Conservation (phyloP, 139 green algal species). For the Closterium sp. region DNA sequence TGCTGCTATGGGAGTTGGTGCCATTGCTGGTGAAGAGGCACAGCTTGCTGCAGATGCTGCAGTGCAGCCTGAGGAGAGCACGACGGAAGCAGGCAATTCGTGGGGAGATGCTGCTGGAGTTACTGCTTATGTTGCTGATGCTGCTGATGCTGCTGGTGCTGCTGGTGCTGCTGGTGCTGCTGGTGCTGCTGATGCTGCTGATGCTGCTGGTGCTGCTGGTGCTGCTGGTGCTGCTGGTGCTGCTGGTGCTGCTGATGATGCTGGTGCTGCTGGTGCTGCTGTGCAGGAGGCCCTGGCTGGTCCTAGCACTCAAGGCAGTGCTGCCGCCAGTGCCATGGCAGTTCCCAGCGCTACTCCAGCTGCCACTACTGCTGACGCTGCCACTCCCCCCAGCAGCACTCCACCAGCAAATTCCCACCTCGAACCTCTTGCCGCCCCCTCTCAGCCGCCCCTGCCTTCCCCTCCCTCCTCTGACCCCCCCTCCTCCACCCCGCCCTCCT, state of each 20-base stretch:
- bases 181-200: no score
- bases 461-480: no score
- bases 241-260: neutral
- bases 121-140: no score
- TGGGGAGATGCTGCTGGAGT: neutral
- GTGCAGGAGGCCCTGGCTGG: neutral
- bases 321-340: neutral
- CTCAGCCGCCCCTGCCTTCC: no score
- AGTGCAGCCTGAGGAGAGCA: neutral
- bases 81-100: neutral
- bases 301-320: neutral
- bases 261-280: neutral
- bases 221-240: neutral
- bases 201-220: neutral
- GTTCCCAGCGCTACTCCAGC: neutral
- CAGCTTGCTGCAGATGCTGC: no score
- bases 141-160: no score
- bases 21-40: neutral
- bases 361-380: neutral
- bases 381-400: no score
- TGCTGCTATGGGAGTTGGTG: neutral
- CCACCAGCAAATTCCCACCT: neutral
- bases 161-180: no score
- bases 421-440: neutral
- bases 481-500: neutral